Conservation (phyloP, 306 rosid genomes). For the Gillenia trifoliata region DNA sequence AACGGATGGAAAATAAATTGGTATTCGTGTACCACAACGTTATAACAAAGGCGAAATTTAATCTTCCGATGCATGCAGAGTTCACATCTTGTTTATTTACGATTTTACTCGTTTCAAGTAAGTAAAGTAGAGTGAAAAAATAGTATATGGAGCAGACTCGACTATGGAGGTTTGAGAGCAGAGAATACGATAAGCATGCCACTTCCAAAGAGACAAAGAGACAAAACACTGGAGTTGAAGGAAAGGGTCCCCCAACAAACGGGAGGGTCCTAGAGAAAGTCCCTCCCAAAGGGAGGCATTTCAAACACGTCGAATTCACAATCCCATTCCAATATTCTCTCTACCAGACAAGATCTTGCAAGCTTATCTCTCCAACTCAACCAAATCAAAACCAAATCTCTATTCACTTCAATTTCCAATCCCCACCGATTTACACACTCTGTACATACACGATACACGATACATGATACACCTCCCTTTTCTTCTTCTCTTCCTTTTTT, state of each 20-base stretch:
- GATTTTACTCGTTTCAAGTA: too few relatives aligned
- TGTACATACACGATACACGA: too few relatives aligned
- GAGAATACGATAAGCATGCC: conserved; percentile 5
- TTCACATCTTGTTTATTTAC: too few relatives aligned
- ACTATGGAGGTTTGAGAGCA: background rate
- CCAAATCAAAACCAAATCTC: conserved; percentile 31
- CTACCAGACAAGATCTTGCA: conserved; percentile 73
- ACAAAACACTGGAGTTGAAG: conserved; percentile 25
- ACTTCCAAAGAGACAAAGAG: conserved; percentile 31
- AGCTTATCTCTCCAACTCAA: conserved; percentile 41
- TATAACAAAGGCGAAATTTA: too few relatives aligned
- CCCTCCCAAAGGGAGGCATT: conserved; percentile 29
- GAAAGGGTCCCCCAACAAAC: conserved; percentile 18
- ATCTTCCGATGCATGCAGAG: too few relatives aligned
- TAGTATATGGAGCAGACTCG: too few relatives aligned
- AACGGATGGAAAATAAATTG: too few relatives aligned
- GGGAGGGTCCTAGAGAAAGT: conserved; percentile 8
- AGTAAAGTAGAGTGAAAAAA: too few relatives aligned
- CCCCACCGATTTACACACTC: background rate
- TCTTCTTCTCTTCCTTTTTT: background rate
- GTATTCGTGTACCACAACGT: too few relatives aligned
- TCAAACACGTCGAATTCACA: conserved; percentile 38
- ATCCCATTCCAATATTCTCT: conserved; percentile 43
- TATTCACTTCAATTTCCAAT: background rate
- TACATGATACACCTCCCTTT: background rate